Evolutionary conservation across 2,329 filamentous ascomycete genomes (phyloP).

Genomic region (Paracoccidioides lutzii): DNA sequence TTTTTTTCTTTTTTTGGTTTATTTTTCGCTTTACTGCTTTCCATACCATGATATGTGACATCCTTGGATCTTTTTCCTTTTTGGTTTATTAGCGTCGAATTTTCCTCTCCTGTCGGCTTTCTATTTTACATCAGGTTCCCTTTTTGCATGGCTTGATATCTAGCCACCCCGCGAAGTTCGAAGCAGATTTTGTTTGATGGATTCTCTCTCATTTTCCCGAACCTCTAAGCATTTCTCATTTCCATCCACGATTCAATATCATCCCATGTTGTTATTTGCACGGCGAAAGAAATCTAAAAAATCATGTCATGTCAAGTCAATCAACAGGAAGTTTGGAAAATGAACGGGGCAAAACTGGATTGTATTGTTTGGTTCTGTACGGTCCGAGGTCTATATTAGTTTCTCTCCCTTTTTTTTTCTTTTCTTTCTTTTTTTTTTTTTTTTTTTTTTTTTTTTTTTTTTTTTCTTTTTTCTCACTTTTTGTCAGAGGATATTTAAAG

Average conservation of each 20-base stretch:
- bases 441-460: constrained; percentile 1
- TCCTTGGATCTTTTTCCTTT: not conserved
- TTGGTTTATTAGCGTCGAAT: not conserved
- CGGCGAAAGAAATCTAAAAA: not conserved
- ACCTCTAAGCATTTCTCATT: too few relatives aligned
- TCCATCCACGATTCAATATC: too few relatives aligned
- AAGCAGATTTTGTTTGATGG: too few relatives aligned
- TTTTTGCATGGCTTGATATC: not conserved
- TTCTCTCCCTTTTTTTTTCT: constrained; percentile 2
- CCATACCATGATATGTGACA: too few relatives aligned
- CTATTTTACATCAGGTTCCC: not conserved
- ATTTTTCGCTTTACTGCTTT: too few relatives aligned
- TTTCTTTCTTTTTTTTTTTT: too few relatives aligned
- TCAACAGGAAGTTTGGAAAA: not conserved
- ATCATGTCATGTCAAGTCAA: not conserved
- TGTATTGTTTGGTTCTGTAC: not conserved
- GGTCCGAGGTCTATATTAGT: constrained; percentile 1
- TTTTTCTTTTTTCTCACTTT: not conserved
- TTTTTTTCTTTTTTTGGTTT: too few relatives aligned
- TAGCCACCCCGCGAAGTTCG: too few relatives aligned
- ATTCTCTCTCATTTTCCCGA: too few relatives aligned
- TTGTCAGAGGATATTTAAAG: too few relatives aligned
- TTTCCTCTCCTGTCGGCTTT: not conserved
- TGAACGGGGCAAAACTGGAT: too few relatives aligned
- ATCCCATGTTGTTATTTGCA: too few relatives aligned